Base-by-base conservation (phyloP, 2,329 filamentous ascomycete genomes). In the Exophiala mesophila region DNA sequence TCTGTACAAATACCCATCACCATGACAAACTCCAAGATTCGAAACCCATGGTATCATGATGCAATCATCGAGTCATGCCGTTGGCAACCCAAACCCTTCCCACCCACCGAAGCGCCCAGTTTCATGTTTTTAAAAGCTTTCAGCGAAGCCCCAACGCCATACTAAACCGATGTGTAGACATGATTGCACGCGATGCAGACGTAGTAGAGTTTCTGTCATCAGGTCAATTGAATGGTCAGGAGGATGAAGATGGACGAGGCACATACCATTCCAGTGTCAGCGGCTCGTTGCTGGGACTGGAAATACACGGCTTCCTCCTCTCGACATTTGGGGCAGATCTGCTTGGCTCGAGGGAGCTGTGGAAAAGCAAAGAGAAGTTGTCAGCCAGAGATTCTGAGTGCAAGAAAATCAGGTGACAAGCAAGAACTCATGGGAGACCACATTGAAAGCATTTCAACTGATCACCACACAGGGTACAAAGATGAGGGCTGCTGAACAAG, bases 191-290 rank as follows among this genome's bases (percentile, higher is more conserved):
- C 80, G 72, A 86, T 92, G 74, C 92, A 98, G 42, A 98, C 92
- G 60, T 88, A 90, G 64, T 90, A 90, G 35, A 92, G 69, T 88
- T 88, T 89, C 87, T 92, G 55, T 21, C 23, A 26, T 26, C 17
- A 36, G n/a, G 50, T 60, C 16, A 18, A 28, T 41, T n/a, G 19
- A 41, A 29, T 18, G 28, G 16, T 17, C 8, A 16, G 5, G 15
- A 33, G 5, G 19, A 8, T 12, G 7, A 42, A 18, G 30, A 20
- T 36, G 30, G 17, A 43, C 4, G 45, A n/a, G 34, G 10, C 15
- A 55, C 85, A 74, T 68, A 97, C 92, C 92, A 98, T 98, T 71
- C 92, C 92, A 32, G 92, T 98, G 67, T 97, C 89, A 36, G 88
- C 87, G 56, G 85, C 95, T 67, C 92, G 85, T 72, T 97, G 89